Evolutionary conservation across 139 green algal species (phyloP).

Genomic region (Closterium sp.): DNA sequence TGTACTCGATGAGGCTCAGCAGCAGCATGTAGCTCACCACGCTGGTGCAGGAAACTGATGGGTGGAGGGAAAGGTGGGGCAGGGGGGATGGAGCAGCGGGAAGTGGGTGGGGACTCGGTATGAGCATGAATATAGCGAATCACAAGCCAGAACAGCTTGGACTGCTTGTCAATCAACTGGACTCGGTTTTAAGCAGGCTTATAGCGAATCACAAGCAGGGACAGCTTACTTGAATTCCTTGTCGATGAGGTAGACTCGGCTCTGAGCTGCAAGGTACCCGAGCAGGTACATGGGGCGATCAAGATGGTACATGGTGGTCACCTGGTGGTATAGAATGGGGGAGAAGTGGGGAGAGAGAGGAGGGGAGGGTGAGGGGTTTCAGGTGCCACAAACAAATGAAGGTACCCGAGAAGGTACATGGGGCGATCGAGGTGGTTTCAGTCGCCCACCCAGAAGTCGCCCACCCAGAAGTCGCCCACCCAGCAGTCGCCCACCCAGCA

Average conservation of each 20-base stretch:
- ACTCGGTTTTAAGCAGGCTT: not conserved
- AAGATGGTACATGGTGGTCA: slow-evolving; percentile 95
- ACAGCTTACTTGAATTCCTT: slow-evolving; percentile 61
- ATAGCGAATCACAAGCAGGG: slow-evolving; percentile 1
- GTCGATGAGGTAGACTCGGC: slow-evolving; percentile 93
- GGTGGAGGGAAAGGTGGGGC: too few species aligned
- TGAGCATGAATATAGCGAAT: too few species aligned
- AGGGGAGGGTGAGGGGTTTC: not conserved
- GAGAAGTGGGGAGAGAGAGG: not conserved
- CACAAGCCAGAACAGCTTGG: not conserved
- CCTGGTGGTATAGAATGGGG: slow-evolving; percentile 8
- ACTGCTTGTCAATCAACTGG: not conserved
- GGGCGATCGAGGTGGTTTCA: too few species aligned
- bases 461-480: not conserved
- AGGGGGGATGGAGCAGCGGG: too few species aligned
- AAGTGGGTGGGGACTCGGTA: too few species aligned
- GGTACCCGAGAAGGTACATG: too few species aligned
- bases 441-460: too few species aligned
- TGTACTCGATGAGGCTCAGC: slow-evolving; percentile 95
- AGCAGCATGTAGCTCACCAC: slow-evolving; percentile 85
- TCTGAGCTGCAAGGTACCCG: slow-evolving; percentile 90
- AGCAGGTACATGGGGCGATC: slow-evolving; percentile 96
- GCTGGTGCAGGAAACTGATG: not conserved
- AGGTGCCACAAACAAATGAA: too few species aligned
- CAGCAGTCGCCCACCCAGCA: not conserved